Evolutionary conservation across 306 rosid species (phyloP).

Genomic region (Canavalia ensiformis): DNA sequence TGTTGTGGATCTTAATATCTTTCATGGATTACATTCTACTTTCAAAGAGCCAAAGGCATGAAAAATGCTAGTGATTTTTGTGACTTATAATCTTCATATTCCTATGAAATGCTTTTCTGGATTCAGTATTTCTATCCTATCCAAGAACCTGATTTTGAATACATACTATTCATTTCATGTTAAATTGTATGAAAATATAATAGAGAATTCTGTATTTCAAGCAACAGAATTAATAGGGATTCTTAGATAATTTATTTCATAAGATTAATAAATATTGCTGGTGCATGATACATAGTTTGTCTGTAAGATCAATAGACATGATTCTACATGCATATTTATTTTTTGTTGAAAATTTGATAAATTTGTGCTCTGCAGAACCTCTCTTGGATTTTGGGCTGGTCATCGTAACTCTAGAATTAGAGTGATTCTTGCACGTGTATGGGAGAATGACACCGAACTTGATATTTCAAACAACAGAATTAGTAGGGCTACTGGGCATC

Average conservation of each 20-base stretch:
- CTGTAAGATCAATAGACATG: constrained; percentile 36
- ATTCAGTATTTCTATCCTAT: neutral
- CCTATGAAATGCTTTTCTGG: constrained; percentile 1
- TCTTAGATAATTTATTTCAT: neutral
- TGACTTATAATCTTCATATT: constrained; percentile 33
- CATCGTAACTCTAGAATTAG: constrained; percentile 96
- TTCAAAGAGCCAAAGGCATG: neutral
- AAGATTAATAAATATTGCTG: constrained; percentile 15
- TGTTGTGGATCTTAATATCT: constrained; percentile 27
- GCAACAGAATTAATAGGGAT: constrained; percentile 15
- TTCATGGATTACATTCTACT: constrained; percentile 18
- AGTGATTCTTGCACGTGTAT: constrained; percentile 90
- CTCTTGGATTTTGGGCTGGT: constrained; percentile 97
- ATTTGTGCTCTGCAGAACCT: constrained; percentile 70
- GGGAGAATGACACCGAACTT: constrained; percentile 98
- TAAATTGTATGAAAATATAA: constrained; percentile 4
- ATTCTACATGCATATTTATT: constrained; percentile 21
- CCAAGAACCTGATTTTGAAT: neutral
- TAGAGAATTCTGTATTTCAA: constrained; percentile 9
- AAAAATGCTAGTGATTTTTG: neutral
- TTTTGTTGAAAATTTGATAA: constrained; percentile 39
- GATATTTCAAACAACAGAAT: constrained; percentile 91
- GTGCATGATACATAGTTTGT: constrained; percentile 19
- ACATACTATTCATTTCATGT: constrained; percentile 13
- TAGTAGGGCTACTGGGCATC: constrained; percentile 84